Evolutionary conservation across 495 filamentous ascomycete species (phyloP).

Genomic region (Pyrenula massariospora): DNA sequence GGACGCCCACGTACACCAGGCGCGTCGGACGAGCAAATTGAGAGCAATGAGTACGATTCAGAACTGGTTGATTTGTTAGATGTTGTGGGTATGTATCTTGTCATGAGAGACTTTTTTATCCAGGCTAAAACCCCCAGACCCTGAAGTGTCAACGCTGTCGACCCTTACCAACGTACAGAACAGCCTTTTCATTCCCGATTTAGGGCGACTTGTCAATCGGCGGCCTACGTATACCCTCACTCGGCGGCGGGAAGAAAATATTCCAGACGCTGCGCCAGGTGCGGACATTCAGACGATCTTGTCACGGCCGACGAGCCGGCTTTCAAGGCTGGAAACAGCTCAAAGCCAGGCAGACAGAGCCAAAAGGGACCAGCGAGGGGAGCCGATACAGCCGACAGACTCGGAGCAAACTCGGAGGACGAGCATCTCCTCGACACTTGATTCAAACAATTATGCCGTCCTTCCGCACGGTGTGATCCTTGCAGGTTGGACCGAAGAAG

Average conservation of each 20-base stretch:
- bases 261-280: constrained; percentile 12
- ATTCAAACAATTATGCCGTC: constrained; percentile 40
- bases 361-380: background rate
- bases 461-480: constrained; percentile 53
- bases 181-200: constrained; percentile 62
- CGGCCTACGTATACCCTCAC: constrained; percentile 65
- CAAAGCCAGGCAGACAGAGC: constrained; percentile 7
- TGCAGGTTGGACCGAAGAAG: constrained; percentile 56
- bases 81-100: constrained; percentile 55
- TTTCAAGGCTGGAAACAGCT: constrained; percentile 18
- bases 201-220: constrained; percentile 54
- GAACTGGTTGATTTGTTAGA: constrained; percentile 59
- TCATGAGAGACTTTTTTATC: background rate
- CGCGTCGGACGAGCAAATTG: constrained; percentile 4
- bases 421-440: constrained; percentile 32
- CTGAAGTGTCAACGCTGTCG: constrained; percentile 60
- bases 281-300: constrained; percentile 11
- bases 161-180: constrained; percentile 74
- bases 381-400: constrained; percentile 1
- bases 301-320: constrained; percentile 5
- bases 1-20: constrained; percentile 10
- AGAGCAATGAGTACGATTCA: constrained; percentile 35
- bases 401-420: background rate
- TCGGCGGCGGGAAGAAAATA: constrained; percentile 11
- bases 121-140: no score